These are phyloP conservation scores for Phytophthora pseudosyringae DNA, from an alignment of 352 stramenopile genomes.

Conservation along the genomic window DNA sequence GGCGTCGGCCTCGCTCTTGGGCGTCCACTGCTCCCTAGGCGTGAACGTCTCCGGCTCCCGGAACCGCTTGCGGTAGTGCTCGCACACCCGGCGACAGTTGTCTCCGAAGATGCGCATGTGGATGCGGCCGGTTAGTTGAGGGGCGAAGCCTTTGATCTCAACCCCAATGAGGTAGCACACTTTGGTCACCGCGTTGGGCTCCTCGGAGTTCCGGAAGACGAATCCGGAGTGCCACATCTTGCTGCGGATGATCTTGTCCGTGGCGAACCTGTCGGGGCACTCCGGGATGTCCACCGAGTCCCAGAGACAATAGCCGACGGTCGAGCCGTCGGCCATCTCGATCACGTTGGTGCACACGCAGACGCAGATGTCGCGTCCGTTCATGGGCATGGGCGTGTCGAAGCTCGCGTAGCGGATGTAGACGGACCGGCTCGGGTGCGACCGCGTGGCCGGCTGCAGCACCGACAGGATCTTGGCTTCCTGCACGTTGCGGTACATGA, in stretches of 20 bases:
- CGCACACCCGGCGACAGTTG: slow-evolving; percentile 48
- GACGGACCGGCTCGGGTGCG: slow-evolving; percentile 36
- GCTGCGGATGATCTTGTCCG: slow-evolving; percentile 43
- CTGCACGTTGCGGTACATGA: slow-evolving; percentile 60
- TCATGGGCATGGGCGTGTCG: slow-evolving; percentile 48
- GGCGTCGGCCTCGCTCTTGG: slow-evolving; percentile 26
- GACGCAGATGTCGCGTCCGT: slow-evolving; percentile 43
- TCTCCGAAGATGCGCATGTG: slow-evolving; percentile 53
- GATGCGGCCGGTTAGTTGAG: slow-evolving; percentile 37
- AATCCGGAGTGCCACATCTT: slow-evolving; percentile 56
- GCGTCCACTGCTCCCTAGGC: slow-evolving; percentile 33
- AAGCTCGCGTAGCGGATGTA: slow-evolving; percentile 50
- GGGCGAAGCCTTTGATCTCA: slow-evolving; percentile 28
- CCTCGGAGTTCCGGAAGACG: slow-evolving; percentile 48
- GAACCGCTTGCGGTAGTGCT: slow-evolving; percentile 44
- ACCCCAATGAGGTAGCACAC: slow-evolving; percentile 57
- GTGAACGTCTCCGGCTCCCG: slow-evolving; percentile 47
- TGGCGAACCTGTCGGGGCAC: slow-evolving; percentile 34
- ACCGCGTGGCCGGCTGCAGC: slow-evolving; percentile 27
- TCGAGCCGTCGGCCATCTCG: slow-evolving; percentile 34
- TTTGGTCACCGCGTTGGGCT: slow-evolving; percentile 43
- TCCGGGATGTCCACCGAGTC: slow-evolving; percentile 55
- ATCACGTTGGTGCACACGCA: slow-evolving; percentile 42
- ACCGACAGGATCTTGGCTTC: slow-evolving; percentile 56
- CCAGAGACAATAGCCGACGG: slow-evolving; percentile 65